A percentile compares a stretch with the other conserved stretches of the same genome.
phyloP scores from a whole-genome alignment of 768 basidiomycete genomes.

The Termitomyces sp. region DNA sequence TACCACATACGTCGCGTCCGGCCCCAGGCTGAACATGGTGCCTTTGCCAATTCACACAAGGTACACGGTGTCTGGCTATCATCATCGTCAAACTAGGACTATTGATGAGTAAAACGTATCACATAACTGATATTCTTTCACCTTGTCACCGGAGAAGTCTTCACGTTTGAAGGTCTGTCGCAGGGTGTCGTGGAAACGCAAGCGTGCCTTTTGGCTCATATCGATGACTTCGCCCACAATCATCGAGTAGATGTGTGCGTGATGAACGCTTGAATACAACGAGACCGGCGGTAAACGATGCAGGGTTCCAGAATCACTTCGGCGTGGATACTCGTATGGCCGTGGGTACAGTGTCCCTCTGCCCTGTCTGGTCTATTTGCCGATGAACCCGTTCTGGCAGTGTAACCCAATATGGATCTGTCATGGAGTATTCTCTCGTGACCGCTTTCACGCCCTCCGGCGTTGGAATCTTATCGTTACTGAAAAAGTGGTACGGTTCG shows the following conservation, averaged over 20 bases:
- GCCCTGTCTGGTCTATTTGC: neutral
- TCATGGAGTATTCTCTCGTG: neutral
- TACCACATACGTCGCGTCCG: slow-evolving; percentile 1
- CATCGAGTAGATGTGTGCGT: neutral
- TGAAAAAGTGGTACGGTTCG: neutral
- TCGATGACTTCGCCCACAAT: neutral
- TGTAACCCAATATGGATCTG: neutral
- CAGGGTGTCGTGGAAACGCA: neutral
- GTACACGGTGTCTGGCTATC: slow-evolving; percentile 8
- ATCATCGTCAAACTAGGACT: slow-evolving; percentile 6
- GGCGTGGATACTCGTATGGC: neutral
- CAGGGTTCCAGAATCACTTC: neutral
- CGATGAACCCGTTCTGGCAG: neutral
- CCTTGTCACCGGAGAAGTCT: neutral
- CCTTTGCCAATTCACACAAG: neutral
- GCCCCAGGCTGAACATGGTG: slow-evolving; percentile 5
- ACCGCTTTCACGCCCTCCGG: neutral
- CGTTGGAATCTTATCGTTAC: neutral
- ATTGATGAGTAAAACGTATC: neutral
- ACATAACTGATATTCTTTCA: neutral
- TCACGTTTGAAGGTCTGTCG: neutral
- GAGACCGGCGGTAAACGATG: neutral
- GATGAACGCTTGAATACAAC: neutral
- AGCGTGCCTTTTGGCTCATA: neutral
- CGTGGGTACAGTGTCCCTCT: neutral